Evolutionary conservation across 73 alveolate genomes (phyloP), one percentile per base, ranked within the genome.

Genomic region (Paramecium octaurelia): DNA sequence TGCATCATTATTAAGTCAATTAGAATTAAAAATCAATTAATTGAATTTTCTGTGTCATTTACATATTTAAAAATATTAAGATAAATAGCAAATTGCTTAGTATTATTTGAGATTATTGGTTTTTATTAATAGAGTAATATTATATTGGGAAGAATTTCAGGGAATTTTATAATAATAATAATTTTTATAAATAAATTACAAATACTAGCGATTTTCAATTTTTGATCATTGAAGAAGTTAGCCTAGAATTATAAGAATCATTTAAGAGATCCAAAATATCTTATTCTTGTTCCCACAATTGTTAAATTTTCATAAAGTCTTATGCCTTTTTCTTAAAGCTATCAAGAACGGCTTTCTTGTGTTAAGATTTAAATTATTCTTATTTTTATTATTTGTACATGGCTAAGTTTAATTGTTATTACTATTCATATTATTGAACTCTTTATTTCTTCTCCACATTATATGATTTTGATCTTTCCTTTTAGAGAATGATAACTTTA

Each of bases 311-410:
- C 88, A 38, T 35, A 4, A 75, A 38, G 8, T 35, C 88, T 20
- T 75, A 75, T 16, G 58, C 88, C 40, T 75, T 75, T 38, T 75
- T 12, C 24, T 14, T 75, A 75, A 75, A 75, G 46, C 88, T 75
- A 16, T 29, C 88, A 12, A 75, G 35, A n/a, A 75, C 60, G 8
- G 60, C 60, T 75, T 75, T 38, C 40, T 75, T 75, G n/a, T 75
- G 88, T 35, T 35, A 36, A 12, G 58, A 35, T 42, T 42, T 75
- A 75, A 75, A 75, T 38, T 38, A 75, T 9, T 75, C 69, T 20
- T 29, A 29, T 20, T 18, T 75, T 23, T 42, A n/a, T 38, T 35
- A 35, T 42, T 75, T 75, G 29, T 35, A 75, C 20, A 16, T 6
- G 18, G 58, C 88, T 10, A 75, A 75, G 35, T 75, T 11, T 38